Conservation (phyloP, 257 asterid genomes). For the Solanum bukasovii region DNA sequence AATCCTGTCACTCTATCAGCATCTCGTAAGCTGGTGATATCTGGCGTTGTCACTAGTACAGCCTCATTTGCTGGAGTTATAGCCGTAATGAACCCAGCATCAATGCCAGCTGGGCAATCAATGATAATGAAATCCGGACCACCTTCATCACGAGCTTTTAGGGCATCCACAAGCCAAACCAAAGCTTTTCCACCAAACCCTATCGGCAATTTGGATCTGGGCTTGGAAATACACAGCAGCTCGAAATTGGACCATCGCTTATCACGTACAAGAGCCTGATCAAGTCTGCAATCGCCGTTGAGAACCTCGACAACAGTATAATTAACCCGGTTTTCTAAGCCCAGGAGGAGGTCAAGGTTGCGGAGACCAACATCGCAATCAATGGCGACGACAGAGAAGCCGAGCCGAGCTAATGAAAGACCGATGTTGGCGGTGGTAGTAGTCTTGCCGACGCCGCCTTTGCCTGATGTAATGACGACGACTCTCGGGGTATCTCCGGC, state of each 20-base stretch:
- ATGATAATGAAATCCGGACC: slow-evolving; percentile 74
- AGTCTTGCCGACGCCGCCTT: slow-evolving; percentile 96
- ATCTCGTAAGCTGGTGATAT: slow-evolving; percentile 79
- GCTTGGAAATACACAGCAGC: slow-evolving; percentile 85
- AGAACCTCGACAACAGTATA: slow-evolving; percentile 92
- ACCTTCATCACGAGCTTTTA: slow-evolving; percentile 69
- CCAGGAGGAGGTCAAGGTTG: slow-evolving; percentile 86
- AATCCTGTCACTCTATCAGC: slow-evolving; percentile 90
- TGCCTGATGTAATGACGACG: slow-evolving; percentile 93
- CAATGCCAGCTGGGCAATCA: slow-evolving; percentile 94
- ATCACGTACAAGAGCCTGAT: slow-evolving; percentile 89
- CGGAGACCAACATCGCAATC: slow-evolving; percentile 98
- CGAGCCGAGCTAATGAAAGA: slow-evolving; percentile 79
- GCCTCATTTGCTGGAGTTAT: slow-evolving; percentile 97
- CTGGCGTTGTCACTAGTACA: slow-evolving; percentile 85
- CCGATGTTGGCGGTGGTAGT: slow-evolving; percentile 97
- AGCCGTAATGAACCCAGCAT: slow-evolving; percentile 92
- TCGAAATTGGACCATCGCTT: slow-evolving; percentile 97
- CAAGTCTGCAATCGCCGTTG: slow-evolving; percentile 95
- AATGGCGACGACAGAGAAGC: slow-evolving; percentile 89
- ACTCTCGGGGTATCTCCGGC: slow-evolving; percentile 88
- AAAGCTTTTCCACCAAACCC: slow-evolving; percentile 96
- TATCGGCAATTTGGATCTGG: slow-evolving; percentile 75
- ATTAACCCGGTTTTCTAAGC: slow-evolving; percentile 91
- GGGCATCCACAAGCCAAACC: slow-evolving; percentile 82